Evolutionary conservation across 2,329 filamentous ascomycete genomes (phyloP).

Genomic region (Aspergillus fumigatiaffinis): DNA sequence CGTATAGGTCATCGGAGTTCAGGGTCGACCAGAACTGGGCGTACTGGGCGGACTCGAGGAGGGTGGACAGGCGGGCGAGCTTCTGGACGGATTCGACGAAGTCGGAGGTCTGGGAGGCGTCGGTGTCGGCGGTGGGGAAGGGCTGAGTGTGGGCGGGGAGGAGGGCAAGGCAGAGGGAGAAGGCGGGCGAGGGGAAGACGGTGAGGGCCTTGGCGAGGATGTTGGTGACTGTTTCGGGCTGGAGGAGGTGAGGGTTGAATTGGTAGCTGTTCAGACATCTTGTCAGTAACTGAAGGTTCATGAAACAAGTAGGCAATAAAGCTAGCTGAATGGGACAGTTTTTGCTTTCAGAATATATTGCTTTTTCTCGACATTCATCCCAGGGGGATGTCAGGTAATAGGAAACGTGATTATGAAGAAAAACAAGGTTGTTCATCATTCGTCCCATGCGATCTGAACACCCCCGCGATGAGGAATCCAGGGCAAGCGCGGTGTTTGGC

Average conservation of each 20-base stretch:
- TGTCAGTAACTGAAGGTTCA: background rate
- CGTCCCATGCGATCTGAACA: constrained; percentile 5
- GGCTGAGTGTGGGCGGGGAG: constrained; percentile 78
- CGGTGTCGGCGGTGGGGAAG: constrained; percentile 47
- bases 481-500: background rate
- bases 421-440: constrained; percentile 66
- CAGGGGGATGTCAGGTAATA: constrained; percentile 79
- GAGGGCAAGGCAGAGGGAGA: constrained; percentile 88
- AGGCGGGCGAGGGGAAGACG: constrained; percentile 93
- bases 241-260: constrained; percentile 97
- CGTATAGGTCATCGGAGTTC: constrained; percentile 91
- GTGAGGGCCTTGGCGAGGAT: constrained; percentile 97
- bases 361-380: constrained; percentile 62
- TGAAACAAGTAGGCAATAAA: background rate
- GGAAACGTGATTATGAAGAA: constrained; percentile 73
- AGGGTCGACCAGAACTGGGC: constrained; percentile 87
- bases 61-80: constrained; percentile 75
- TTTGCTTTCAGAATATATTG: constrained; percentile 65
- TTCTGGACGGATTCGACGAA: constrained; percentile 87
- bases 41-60: constrained; percentile 89
- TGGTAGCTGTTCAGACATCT: constrained; percentile 69
- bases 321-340: background rate
- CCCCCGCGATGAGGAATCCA: constrained; percentile 2
- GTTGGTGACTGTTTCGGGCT: constrained; percentile 97
- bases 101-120: constrained; percentile 39